Evolutionary conservation across 1,284 basidiomycete genomes (phyloP).

Genomic region (Cerrena zonata): DNA sequence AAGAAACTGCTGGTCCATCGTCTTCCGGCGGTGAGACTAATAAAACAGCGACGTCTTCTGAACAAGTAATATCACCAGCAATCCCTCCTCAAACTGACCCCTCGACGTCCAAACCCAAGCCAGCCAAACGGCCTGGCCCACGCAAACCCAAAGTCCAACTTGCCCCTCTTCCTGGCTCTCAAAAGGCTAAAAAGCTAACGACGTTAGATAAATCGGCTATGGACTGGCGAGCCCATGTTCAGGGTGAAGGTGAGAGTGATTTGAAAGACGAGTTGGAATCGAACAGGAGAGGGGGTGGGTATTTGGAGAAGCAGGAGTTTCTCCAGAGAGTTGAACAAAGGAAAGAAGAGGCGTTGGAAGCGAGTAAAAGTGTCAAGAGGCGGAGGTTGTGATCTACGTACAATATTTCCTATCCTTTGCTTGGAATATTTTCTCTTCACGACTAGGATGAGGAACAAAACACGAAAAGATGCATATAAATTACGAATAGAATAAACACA

Average conservation of each 20-base stretch:
- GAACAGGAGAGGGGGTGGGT: conserved; percentile 67
- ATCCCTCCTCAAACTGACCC: conserved; percentile 15
- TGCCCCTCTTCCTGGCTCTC: conserved; percentile 39
- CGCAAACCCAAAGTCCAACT: conserved; percentile 57
- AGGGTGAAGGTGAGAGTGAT: conserved; percentile 28
- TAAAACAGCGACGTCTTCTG: conserved; percentile 6
- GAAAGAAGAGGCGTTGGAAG: conserved; percentile 58
- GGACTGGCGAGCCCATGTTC: conserved; percentile 73
- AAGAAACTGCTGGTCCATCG: conserved; percentile 7
- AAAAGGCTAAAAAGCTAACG: conserved; percentile 67
- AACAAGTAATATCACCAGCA: conserved; percentile 10
- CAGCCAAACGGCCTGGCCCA: conserved; percentile 49
- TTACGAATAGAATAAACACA: background rate
- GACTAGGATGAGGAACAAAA: no score
- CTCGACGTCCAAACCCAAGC: conserved; percentile 10
- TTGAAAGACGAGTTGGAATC: conserved; percentile 67
- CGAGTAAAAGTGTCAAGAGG: conserved; percentile 50
- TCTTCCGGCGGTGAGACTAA: conserved; percentile 3
- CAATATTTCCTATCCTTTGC: background rate
- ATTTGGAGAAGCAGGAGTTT: conserved; percentile 78
- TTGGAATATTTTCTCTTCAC: no score
- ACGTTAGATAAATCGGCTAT: conserved; percentile 78
- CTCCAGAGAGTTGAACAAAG: conserved; percentile 66
- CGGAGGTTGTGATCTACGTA: conserved; percentile 29
- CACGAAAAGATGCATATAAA: no score